Evolutionary conservation across 768 basidiomycete species (phyloP), one percentile per base, ranked within the genome.

Genomic region (Inosperma sp.): DNA sequence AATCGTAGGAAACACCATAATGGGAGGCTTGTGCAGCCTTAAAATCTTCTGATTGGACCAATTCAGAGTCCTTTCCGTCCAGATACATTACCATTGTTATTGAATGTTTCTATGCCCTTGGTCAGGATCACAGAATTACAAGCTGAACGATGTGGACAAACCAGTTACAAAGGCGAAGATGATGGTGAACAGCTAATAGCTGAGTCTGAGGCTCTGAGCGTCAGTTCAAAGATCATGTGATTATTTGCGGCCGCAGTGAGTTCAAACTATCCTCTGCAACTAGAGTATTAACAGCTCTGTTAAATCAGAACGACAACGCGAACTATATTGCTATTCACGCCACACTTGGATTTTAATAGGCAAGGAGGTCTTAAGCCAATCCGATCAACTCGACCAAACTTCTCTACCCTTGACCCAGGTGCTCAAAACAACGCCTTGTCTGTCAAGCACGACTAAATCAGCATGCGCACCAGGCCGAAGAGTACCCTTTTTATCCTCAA

Each of bases 381-480:
- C 21, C 14, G 8, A 21, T 7, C 6, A 19, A 17, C 21, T 68
- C 25, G 60, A 69, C 87, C 87, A 92, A 7, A 83, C 84, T 59
- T 84, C 75, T 65, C 76, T 81, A 5, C 89, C 92, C 56, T 71
- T 78, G 16, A 93, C 82, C 87, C 87, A 90, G 10, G 87, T 88
- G 54, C 77, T 78, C 29, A 83, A 66, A 13, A 87, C 82, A 40
- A 74, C 70, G 3, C 89, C 88, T 41, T 76, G 72, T 49, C 76
- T 72, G 61, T 88, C 83, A 39, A 93, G 76, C 22, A 93, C 81
- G 31, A 84, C 79, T 30, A 95, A 69, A 68, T 95, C 93, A 7
- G 91, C 93, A 63, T 93, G 87, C 25, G 83, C 88, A n/a, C 88
- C 91, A 1, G 86, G 69, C 41, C 84, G 77, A 19, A 94, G 71